Conservation (phyloP, 371 early-diverging fungal species). For the Syncephalastrum monosporum region DNA sequence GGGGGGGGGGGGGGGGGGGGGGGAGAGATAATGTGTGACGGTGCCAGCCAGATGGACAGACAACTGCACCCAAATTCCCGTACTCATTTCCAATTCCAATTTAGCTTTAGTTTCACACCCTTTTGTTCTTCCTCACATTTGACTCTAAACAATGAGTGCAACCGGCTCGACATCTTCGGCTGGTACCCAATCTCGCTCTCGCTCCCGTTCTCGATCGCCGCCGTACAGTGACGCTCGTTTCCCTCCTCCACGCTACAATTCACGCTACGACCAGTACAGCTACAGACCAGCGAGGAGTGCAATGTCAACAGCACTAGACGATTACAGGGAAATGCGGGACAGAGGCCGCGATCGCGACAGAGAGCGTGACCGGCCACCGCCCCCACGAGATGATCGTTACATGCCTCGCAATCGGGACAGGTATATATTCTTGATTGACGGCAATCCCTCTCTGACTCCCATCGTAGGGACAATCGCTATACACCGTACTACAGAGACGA, state of each 20-base stretch:
- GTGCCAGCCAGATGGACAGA: too few relatives aligned
- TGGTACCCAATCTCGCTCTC: constrained; percentile 47
- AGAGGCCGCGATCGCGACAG: constrained; percentile 51
- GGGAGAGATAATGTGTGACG: too few relatives aligned
- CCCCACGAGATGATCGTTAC: constrained; percentile 46
- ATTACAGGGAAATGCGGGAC: constrained; percentile 52
- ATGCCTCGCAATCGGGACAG: constrained; percentile 34
- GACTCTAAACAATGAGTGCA: constrained; percentile 34
- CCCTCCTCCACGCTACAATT: constrained; percentile 40
- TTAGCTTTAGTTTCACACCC: too few relatives aligned
- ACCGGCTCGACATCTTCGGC: constrained; percentile 53
- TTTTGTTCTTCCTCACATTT: too few relatives aligned
- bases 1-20: too few relatives aligned
- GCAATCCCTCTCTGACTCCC: constrained; percentile 3
- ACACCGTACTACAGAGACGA: constrained; percentile 51
- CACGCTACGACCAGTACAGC: constrained; percentile 40
- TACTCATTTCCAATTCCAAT: too few relatives aligned
- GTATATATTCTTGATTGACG: constrained; percentile 10
- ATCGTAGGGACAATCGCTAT: constrained; percentile 36
- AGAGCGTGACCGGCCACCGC: constrained; percentile 34
- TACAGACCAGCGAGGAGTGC: constrained; percentile 36
- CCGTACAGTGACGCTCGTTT: constrained; percentile 46
- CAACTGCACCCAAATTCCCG: too few relatives aligned
- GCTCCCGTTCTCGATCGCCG: constrained; percentile 50
- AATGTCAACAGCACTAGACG: constrained; percentile 42